phyloP scores from a whole-genome alignment of 2,329 filamentous ascomycete genomes.

The Monosporascus sp. region DNA sequence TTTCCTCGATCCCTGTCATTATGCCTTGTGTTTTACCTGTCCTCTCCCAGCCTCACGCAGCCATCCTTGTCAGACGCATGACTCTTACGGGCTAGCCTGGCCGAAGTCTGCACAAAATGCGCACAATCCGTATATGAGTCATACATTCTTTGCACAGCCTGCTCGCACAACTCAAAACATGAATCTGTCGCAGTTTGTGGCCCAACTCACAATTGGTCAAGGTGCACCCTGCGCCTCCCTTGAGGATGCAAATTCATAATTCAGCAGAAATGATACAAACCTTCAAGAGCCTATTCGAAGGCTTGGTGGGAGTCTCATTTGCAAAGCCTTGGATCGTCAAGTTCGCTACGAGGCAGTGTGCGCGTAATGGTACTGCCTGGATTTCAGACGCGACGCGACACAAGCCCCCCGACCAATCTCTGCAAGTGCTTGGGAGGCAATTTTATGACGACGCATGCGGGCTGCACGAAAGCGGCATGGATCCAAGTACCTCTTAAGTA shows the following conservation, averaged over 20 bases:
- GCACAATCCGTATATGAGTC: not conserved
- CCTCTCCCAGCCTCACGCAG: not conserved
- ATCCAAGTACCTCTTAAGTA: constrained; percentile 19
- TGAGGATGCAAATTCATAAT: not conserved
- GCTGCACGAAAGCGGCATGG: constrained; percentile 19
- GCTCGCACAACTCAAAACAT: not conserved
- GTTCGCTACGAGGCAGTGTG: not conserved
- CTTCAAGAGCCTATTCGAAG: not conserved
- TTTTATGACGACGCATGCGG: constrained; percentile 7
- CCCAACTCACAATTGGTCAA: not conserved
- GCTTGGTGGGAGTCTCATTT: not conserved
- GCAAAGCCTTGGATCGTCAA: not conserved
- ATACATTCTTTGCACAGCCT: not conserved
- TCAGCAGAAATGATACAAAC: not conserved
- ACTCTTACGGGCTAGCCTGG: not conserved
- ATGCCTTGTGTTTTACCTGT: not conserved
- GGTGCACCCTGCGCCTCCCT: not conserved
- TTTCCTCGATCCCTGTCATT: not conserved
- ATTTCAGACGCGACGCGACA: constrained; percentile 7
- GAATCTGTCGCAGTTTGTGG: not conserved
- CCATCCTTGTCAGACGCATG: not conserved
- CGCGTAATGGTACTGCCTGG: not conserved
- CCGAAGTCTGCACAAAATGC: not conserved
- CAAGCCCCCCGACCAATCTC: not conserved
- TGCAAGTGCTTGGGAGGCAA: not conserved